phyloP scores from a whole-genome alignment of 140 eudicot genomes.

The Ambrosia hybrid region DNA sequence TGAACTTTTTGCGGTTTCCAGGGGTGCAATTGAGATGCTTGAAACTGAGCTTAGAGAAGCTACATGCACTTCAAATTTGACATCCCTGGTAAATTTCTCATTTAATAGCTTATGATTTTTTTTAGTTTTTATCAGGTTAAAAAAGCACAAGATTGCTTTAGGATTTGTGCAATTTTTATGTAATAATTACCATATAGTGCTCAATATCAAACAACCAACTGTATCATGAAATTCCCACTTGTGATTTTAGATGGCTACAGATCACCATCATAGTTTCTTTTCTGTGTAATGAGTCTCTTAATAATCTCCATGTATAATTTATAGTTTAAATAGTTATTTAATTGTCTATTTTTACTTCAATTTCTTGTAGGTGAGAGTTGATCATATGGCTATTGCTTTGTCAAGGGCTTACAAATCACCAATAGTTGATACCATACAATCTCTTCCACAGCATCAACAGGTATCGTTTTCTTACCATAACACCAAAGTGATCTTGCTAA shows the following conservation, averaged over 20 bases:
- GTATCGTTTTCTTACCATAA: constrained; percentile 35
- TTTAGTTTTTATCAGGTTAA: constrained; percentile 12
- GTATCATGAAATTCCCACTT: too few species aligned
- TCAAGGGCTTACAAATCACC: constrained; percentile 88
- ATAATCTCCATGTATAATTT: background rate
- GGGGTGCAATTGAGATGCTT: constrained; percentile 93
- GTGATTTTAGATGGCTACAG: too few species aligned
- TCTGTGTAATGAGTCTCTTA: too few species aligned
- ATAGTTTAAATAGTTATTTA: background rate
- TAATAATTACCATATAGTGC: too few species aligned
- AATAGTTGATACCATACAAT: constrained; percentile 79
- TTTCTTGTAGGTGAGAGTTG: constrained; percentile 72
- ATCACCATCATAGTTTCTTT: too few species aligned
- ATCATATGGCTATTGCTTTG: constrained; percentile 93
- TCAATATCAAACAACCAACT: too few species aligned
- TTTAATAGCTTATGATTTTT: constrained; percentile 14
- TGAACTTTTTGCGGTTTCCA: constrained; percentile 23
- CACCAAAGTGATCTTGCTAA: constrained; percentile 1
- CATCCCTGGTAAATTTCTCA: constrained; percentile 37
- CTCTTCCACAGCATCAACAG: constrained; percentile 99
- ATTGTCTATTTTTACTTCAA: background rate
- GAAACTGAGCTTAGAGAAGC: constrained; percentile 62
- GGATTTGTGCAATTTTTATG: too few species aligned
- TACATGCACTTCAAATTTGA: constrained; percentile 29
- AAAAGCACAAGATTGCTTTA: background rate